Percentiles rank a stretch among this genome's conserved stretches.
Conservation (phyloP, 345 rosid species). For the Melaleuca quinquenervia region DNA sequence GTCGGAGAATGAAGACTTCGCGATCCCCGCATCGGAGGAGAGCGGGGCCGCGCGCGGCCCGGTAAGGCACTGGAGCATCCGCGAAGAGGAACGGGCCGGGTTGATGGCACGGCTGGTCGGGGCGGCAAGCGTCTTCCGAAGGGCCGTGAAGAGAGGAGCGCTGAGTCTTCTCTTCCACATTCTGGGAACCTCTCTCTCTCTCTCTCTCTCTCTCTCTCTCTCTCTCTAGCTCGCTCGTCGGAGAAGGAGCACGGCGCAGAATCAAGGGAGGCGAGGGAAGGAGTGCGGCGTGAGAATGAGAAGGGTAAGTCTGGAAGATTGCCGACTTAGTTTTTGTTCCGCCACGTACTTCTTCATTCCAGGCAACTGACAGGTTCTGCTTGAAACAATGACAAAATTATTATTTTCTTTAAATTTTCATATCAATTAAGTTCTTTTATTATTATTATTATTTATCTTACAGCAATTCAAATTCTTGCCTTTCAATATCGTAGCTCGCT, state of each 20-base stretch:
- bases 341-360: neutral
- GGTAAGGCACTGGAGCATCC: neutral
- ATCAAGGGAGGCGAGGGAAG: neutral
- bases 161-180: conserved; percentile 26
- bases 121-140: conserved; percentile 7
- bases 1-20: neutral
- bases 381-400: neutral
- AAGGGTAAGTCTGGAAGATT: neutral
- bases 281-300: neutral
- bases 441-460: neutral
- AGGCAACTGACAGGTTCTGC: neutral
- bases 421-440: too few species aligned
- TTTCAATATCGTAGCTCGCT: neutral
- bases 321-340: neutral
- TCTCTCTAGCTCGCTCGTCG: neutral
- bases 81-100: conserved; percentile 2
- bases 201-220: neutral
- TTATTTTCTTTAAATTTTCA: neutral
- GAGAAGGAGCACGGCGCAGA: neutral
- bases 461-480: neutral
- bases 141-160: conserved; percentile 18
- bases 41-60: neutral
- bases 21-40: conserved; percentile 8
- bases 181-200: conserved; percentile 8
- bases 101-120: neutral